Conservation (phyloP, 352 stramenopile genomes). For the Globisporangium splendens region DNA sequence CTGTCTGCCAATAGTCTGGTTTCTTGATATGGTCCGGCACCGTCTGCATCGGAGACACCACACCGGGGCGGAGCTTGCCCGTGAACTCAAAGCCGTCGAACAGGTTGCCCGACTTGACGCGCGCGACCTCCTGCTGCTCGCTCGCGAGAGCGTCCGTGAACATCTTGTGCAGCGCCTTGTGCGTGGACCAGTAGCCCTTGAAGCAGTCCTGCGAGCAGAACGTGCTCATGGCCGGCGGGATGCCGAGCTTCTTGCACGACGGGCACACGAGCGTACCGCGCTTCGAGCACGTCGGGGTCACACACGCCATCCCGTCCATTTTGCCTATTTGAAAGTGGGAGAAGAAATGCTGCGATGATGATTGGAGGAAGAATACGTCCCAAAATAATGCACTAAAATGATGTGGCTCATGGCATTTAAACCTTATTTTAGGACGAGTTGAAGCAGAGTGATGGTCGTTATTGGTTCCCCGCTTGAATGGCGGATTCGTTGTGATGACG, state of each 20-base stretch:
- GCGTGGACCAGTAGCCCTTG: slow-evolving; percentile 92
- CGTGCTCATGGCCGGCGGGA: slow-evolving; percentile 78
- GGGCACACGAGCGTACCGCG: slow-evolving; percentile 85
- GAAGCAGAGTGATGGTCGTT: too few species aligned
- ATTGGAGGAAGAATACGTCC: too few species aligned
- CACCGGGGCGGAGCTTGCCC: slow-evolving; percentile 75
- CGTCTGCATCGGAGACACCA: slow-evolving; percentile 70
- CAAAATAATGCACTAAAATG: too few species aligned
- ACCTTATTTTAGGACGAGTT: too few species aligned
- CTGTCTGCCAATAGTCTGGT: slow-evolving; percentile 91
- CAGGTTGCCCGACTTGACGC: slow-evolving; percentile 19
- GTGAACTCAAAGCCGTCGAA: slow-evolving; percentile 85
- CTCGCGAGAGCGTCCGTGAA: slow-evolving; percentile 81
- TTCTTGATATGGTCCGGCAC: slow-evolving; percentile 76
- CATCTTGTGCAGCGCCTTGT: slow-evolving; percentile 96
- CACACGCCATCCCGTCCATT: slow-evolving; percentile 37
- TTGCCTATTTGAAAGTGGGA: too few species aligned
- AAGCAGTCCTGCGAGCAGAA: slow-evolving; percentile 97
- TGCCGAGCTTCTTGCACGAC: slow-evolving; percentile 89
- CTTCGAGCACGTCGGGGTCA: slow-evolving; percentile 77
- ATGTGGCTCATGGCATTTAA: too few species aligned
- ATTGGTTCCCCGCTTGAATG: too few species aligned
- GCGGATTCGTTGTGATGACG: too few species aligned
- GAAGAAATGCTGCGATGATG: too few species aligned
- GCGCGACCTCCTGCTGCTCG: slow-evolving; percentile 26